Base-by-base conservation (phyloP, 192 early-diverging fungal genomes). In the Coemansia sp. region DNA sequence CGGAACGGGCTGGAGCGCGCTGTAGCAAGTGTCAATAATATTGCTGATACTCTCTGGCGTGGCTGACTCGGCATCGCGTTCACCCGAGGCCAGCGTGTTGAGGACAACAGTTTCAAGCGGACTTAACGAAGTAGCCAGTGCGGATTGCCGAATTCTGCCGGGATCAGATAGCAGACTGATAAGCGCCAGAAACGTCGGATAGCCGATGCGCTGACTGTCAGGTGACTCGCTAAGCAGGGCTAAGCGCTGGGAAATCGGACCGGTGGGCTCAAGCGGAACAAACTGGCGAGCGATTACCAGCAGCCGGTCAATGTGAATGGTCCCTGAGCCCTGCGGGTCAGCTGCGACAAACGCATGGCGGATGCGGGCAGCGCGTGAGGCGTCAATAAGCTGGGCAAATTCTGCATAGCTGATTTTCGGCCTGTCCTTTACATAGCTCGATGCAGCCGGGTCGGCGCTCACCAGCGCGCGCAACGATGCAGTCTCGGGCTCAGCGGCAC, bases 151-250 rank as follows among this genome's bases (percentile, higher is more conserved):
- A 11, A 87, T 72, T 56, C 60, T 64, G 34, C 57, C 52, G 15
- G 73, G 77, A 12, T 68, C 63, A 38, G 68, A 64, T 21, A 83
- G 73, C 42, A 83, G 71, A 46, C 76, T 66, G 62, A 79, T 54
- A 12, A 83, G 55, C 5, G 82, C 82, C 20, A 73, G 69, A 19
- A 85, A 65, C 21, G 83, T 74, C 26, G 84, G 80, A 62, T 85
- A 86, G 14, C 84, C 84, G 51, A 88, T 68, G 50, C 61, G 46
- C n/a, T 60, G 17, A 22, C 55, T 36, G 19, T 62, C 62, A 1
- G 66, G 57, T 2, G 69, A 54, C 34, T 69, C 59, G 59, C 65
- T 72, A 3, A 84, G 74, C 65, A 76, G 57, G n/a, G 66, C 49
- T 23, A 84, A 50, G 14, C 75, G 65, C 26, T 60, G 56, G 14